Evolutionary conservation across 2,329 filamentous ascomycete genomes (phyloP).

Genomic region (Microsporum audouinii): DNA sequence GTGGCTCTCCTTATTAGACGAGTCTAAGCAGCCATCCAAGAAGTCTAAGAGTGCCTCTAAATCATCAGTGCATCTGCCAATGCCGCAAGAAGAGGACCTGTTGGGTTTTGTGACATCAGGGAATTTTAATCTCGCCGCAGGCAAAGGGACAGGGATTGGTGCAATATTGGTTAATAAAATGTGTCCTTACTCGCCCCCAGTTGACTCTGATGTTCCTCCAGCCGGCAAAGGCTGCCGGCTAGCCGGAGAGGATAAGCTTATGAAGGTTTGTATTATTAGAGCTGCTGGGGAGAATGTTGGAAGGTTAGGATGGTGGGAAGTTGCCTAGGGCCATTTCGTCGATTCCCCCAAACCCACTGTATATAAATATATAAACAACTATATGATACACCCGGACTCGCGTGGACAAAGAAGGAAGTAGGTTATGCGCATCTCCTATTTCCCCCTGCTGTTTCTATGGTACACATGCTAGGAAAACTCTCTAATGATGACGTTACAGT

Average conservation of each 20-base stretch:
- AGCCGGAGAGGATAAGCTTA: conserved; percentile 14
- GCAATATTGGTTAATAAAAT: conserved; percentile 53
- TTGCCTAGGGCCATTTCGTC: conserved; percentile 35
- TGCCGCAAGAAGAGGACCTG: conserved; percentile 64
- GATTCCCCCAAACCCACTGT: neutral
- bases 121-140: conserved; percentile 66
- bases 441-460: neutral
- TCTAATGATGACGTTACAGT: neutral
- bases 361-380: neutral
- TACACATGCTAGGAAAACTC: neutral
- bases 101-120: conserved; percentile 87
- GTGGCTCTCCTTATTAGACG: conserved; percentile 48
- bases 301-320: conserved; percentile 67
- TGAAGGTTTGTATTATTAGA: conserved; percentile 59
- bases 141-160: conserved; percentile 64
- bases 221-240: neutral
- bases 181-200: conserved; percentile 17
- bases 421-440: neutral
- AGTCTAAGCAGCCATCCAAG: neutral
- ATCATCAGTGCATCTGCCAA: conserved; percentile 33
- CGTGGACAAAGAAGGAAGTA: neutral
- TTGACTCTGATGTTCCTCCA: neutral
- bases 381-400: neutral
- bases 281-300: conserved; percentile 69
- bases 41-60: neutral